Conservation (phyloP, 23 red algal species). For the Gracilaria gracilis region DNA sequence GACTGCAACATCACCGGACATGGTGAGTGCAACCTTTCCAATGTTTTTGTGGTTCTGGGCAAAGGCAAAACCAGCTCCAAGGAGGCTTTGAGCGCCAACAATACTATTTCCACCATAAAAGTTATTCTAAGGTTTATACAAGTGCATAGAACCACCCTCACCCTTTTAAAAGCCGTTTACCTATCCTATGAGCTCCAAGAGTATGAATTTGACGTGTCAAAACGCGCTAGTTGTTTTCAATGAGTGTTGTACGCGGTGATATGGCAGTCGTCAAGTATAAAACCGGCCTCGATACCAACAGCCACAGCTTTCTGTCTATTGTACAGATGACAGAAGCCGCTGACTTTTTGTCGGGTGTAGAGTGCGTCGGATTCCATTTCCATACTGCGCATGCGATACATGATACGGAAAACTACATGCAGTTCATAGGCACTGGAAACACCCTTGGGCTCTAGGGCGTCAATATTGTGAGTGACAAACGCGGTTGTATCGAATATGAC, state of each 20-base stretch:
- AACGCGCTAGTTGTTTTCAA: conserved; percentile 87
- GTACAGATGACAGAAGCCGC: conserved; percentile 99
- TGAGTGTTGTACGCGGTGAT: conserved; percentile 98
- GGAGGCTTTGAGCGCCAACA: conserved; percentile 93
- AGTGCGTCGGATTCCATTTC: conserved; percentile 94
- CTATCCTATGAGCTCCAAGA: conserved; percentile 88
- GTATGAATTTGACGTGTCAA: conserved; percentile 79
- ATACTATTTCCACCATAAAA: conserved; percentile 99
- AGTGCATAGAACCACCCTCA: conserved; percentile 96
- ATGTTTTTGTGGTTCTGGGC: conserved; percentile 90
- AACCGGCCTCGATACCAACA: conserved; percentile 86
- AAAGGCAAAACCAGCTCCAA: conserved; percentile 96
- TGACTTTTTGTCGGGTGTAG: conserved; percentile 82
- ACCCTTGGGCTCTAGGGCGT: conserved; percentile 58
- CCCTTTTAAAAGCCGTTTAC: conserved; percentile 81
- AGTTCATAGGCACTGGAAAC: conserved; percentile 78
- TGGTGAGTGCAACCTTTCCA: conserved; percentile 82
- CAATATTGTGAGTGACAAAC: conserved; percentile 67
- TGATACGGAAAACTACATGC: conserved; percentile 75
- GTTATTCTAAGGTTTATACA: conserved; percentile 90
- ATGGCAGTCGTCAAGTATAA: conserved; percentile 82
- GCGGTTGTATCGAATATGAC: conserved; percentile 67
- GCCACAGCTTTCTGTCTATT: conserved; percentile 97
- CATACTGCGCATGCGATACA: conserved; percentile 95
- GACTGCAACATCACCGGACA: conserved; percentile 97